These are phyloP conservation scores for Magnusiomyces paraingens DNA, from an alignment of 1,139 yeast genomes.

Conservation along the genomic window DNA sequence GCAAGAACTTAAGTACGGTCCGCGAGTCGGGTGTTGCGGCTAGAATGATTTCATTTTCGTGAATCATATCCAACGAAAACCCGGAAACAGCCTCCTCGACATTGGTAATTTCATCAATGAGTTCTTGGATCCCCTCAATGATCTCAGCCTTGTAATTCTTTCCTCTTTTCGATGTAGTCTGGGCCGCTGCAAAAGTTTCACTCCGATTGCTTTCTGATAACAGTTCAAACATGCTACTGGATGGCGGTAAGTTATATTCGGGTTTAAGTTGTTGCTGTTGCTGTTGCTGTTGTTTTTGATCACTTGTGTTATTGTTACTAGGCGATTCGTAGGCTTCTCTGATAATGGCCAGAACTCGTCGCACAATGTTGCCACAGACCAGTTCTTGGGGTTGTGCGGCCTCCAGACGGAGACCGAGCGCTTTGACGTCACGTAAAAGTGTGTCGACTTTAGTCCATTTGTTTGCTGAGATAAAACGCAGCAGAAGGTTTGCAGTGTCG, in stretches of 20 bases:
- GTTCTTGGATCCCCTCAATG: constrained; percentile 89
- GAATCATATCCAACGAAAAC: constrained; percentile 88
- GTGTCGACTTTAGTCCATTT: constrained; percentile 79
- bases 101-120: constrained; percentile 85
- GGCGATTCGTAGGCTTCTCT: constrained; percentile 74
- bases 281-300: constrained; percentile 1
- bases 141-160: constrained; percentile 79
- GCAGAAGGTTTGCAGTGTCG: constrained; percentile 77
- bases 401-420: constrained; percentile 34
- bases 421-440: constrained; percentile 61
- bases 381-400: constrained; percentile 53
- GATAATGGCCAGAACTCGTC: constrained; percentile 80
- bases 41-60: constrained; percentile 83
- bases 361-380: constrained; percentile 82
- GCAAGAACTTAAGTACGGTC: constrained; percentile 79
- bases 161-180: constrained; percentile 33
- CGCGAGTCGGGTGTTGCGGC: constrained; percentile 92
- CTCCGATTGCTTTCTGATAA: constrained; percentile 33
- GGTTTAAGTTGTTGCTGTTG: constrained; percentile 29
- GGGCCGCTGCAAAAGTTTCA: background rate
- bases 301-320: constrained; percentile 8
- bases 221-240: constrained; percentile 83
- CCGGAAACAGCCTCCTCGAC: constrained; percentile 87
- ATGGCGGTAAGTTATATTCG: constrained; percentile 35
- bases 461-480: constrained; percentile 84